These are phyloP conservation scores for Umbelopsis sp. DNA, from an alignment of 192 early-diverging fungal species.

Conservation along the genomic window DNA sequence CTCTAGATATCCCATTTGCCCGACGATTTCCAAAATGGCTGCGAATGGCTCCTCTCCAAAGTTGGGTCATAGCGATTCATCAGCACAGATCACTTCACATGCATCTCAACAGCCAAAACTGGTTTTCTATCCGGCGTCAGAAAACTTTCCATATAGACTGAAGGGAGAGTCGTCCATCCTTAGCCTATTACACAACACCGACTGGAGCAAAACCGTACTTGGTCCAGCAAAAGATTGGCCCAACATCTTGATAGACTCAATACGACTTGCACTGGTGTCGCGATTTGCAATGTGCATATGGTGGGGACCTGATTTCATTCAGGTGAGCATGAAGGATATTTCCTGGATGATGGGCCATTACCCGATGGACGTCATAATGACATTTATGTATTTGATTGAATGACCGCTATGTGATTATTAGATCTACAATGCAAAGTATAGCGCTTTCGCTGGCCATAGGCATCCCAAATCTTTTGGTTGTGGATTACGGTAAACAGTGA, in stretches of 20 bases:
- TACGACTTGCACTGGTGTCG: constrained; percentile 47
- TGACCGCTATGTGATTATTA: neutral
- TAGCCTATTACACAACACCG: neutral
- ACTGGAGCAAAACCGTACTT: neutral
- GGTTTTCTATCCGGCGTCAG: neutral
- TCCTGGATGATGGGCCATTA: neutral
- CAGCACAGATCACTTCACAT: no score
- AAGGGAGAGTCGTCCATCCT: neutral
- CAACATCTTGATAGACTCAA: constrained; percentile 15
- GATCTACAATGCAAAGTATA: neutral
- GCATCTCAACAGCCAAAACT: neutral
- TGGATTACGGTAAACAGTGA: neutral
- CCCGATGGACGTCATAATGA: neutral
- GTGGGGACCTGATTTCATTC: neutral
- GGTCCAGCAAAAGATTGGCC: neutral
- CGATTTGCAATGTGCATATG: constrained; percentile 35
- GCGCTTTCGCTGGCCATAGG: neutral
- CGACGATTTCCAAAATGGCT: no score
- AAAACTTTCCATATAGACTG: neutral
- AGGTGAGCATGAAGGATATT: neutral
- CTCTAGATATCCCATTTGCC: no score
- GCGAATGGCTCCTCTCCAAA: no score
- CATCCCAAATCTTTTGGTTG: neutral
- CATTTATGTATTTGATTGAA: no score
- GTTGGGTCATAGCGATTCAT: no score